Conservation (phyloP, 106 monocot species). For the Allium cepa region DNA sequence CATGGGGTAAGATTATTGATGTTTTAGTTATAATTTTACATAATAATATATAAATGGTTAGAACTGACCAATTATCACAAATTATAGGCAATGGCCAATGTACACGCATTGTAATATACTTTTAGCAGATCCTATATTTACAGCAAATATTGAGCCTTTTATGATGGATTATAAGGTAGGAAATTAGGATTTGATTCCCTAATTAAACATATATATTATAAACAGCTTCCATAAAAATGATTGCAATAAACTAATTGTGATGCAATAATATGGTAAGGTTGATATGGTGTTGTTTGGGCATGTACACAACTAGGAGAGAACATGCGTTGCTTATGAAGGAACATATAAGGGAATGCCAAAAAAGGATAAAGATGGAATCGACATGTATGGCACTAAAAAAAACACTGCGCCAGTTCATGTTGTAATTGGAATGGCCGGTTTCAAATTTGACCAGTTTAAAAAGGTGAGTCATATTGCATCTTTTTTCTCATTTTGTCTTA, state of each 20-base stretch:
- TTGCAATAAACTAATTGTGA: background rate
- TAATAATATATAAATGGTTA: background rate
- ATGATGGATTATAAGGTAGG: conserved; percentile 38
- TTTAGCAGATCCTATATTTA: conserved; percentile 34
- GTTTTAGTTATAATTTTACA: background rate
- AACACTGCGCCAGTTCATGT: conserved; percentile 70
- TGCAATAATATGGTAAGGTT: conserved; percentile 29
- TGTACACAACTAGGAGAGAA: conserved; percentile 83
- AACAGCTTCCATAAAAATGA: background rate
- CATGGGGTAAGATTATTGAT: conserved; percentile 37
- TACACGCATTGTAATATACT: conserved; percentile 29
- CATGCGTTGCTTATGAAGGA: conserved; percentile 47
- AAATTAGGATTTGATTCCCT: too few species aligned
- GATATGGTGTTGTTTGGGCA: conserved; percentile 77
- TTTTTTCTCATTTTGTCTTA: background rate
- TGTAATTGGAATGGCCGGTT: conserved; percentile 67
- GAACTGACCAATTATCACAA: background rate
- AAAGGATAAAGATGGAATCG: conserved; percentile 41
- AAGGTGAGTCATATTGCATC: conserved; percentile 18
- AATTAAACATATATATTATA: background rate
- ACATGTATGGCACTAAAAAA: conserved; percentile 49
- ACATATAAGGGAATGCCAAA: conserved; percentile 46
- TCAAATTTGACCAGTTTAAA: conserved; percentile 44
- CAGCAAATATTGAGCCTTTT: conserved; percentile 47
- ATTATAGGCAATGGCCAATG: conserved; percentile 67